Evolutionary conservation across 1,139 yeast species (phyloP).

Genomic region (Yamadazyma blattariae): DNA sequence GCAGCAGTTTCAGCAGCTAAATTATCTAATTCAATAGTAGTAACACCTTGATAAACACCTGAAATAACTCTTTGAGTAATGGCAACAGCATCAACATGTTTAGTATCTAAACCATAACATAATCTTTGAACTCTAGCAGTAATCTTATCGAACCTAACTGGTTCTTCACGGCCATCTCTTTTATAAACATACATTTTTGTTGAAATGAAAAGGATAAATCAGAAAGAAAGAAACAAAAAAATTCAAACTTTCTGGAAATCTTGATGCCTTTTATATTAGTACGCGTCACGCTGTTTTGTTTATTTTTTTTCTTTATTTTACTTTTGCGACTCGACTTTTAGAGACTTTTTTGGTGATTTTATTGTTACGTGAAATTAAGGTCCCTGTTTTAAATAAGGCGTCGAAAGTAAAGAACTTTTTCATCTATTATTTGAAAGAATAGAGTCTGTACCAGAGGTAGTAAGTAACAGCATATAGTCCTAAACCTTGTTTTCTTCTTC

Average conservation of each 20-base stretch:
- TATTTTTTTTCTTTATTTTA: constrained; percentile 1
- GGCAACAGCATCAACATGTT: constrained; percentile 83
- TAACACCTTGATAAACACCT: constrained; percentile 95
- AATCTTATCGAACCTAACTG: constrained; percentile 72
- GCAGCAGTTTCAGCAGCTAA: constrained; percentile 98
- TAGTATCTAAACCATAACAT: constrained; percentile 81
- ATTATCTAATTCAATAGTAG: constrained; percentile 88
- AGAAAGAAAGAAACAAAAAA: background rate
- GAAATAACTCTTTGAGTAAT: constrained; percentile 86
- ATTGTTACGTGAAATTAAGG: too few relatives aligned
- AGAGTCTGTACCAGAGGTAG: too few relatives aligned
- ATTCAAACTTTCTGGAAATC: too few relatives aligned
- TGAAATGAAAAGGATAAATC: background rate
- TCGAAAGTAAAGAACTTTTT: too few relatives aligned
- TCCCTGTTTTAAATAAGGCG: too few relatives aligned
- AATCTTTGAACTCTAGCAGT: constrained; percentile 51
- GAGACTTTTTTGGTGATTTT: constrained; percentile 1
- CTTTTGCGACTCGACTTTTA: constrained; percentile 3
- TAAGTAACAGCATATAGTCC: too few relatives aligned
- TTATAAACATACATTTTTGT: constrained; percentile 52
- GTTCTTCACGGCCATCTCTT: constrained; percentile 81
- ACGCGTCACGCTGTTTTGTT: constrained; percentile 7
- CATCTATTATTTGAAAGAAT: too few relatives aligned
- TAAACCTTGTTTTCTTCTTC: too few relatives aligned
- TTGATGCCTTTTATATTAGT: constrained; percentile 3